phyloP scores from a whole-genome alignment of 352 stramenopile species.

The Phytophthora ohioensis region DNA sequence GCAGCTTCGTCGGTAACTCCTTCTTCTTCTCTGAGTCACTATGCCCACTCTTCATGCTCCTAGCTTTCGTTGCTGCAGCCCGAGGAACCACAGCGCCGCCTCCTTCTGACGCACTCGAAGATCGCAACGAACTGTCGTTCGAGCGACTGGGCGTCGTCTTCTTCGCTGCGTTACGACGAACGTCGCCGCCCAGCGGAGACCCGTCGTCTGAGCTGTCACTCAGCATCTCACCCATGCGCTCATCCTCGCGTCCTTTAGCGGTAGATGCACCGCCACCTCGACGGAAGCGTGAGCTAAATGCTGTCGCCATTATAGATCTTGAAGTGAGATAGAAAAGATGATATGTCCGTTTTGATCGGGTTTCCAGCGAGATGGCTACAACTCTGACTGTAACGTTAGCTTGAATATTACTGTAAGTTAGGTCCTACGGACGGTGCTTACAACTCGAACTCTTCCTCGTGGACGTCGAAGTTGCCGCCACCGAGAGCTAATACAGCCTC shows the following conservation, averaged over 20 bases:
- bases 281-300: slow-evolving; percentile 47
- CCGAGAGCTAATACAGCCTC: slow-evolving; percentile 44
- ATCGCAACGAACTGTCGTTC: slow-evolving; percentile 30
- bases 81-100: slow-evolving; percentile 19
- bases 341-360: not conserved
- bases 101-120: slow-evolving; percentile 25
- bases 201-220: slow-evolving; percentile 70
- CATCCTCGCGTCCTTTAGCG: slow-evolving; percentile 25
- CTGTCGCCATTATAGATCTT: slow-evolving; percentile 30
- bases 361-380: slow-evolving; percentile 22
- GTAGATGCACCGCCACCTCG: slow-evolving; percentile 19
- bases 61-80: not conserved
- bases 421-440: slow-evolving; percentile 21
- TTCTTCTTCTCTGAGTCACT: slow-evolving; percentile 13
- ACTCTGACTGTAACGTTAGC: not conserved
- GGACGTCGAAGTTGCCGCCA: slow-evolving; percentile 54
- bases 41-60: slow-evolving; percentile 9
- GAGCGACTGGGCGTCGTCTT: slow-evolving; percentile 20
- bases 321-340: slow-evolving; percentile 19
- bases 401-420: not conserved
- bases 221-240: slow-evolving; percentile 63
- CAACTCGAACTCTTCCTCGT: slow-evolving; percentile 65
- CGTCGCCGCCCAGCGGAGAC: slow-evolving; percentile 26
- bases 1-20: slow-evolving; percentile 7
- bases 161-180: slow-evolving; percentile 24